Evolutionary conservation across 176 grass and related monocot genomes (phyloP).

Genomic region (Echinochloa phyllopogon): DNA sequence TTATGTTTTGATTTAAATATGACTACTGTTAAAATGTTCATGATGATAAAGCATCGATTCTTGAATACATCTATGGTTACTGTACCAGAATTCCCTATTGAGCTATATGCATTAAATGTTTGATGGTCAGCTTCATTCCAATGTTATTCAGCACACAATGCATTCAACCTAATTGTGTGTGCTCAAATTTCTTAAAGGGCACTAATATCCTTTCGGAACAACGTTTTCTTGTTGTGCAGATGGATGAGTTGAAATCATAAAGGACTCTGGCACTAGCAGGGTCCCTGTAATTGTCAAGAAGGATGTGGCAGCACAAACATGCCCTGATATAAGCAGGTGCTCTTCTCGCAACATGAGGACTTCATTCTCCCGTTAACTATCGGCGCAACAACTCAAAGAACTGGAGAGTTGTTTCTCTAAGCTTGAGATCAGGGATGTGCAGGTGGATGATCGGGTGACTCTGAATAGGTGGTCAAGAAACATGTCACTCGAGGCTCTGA

Average conservation of each 20-base stretch:
- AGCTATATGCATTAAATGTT: not conserved
- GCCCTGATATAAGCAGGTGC: constrained; percentile 59
- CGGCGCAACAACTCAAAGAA: constrained; percentile 44
- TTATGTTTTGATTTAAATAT: constrained; percentile 5
- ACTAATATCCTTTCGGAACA: constrained; percentile 29
- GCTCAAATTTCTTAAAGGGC: constrained; percentile 27
- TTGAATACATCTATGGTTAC: not conserved
- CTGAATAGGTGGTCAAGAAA: constrained; percentile 82
- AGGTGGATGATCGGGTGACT: constrained; percentile 67
- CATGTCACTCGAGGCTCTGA: constrained; percentile 55
- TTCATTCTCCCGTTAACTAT: constrained; percentile 50
- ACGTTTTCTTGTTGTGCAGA: constrained; percentile 41
- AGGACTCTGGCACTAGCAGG: constrained; percentile 25
- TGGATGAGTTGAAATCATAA: not conserved
- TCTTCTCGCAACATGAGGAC: constrained; percentile 57
- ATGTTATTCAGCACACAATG: constrained; percentile 24
- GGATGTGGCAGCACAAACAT: constrained; percentile 74
- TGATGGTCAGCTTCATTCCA: not conserved
- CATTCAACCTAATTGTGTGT: not conserved
- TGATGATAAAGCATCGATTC: constrained; percentile 7
- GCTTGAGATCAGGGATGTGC: constrained; percentile 69
- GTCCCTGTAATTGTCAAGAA: constrained; percentile 56
- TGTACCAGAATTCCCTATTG: not conserved
- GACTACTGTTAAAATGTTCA: not conserved
- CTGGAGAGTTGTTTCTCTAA: constrained; percentile 76